Base-by-base conservation (phyloP, 1,284 basidiomycete genomes). In the Cryptococcus amylolentus region DNA sequence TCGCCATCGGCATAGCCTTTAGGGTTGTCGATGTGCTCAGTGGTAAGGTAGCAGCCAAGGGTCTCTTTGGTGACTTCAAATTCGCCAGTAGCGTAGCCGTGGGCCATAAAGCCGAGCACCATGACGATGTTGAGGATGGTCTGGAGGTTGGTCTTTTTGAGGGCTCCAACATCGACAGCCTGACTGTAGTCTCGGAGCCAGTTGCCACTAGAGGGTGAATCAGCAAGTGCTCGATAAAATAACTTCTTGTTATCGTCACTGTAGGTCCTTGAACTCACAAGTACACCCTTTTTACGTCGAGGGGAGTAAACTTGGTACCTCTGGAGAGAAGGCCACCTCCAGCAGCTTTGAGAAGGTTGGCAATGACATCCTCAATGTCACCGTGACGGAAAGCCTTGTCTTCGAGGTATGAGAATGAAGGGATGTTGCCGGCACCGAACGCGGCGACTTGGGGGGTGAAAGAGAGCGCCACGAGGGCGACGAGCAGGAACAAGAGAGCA, bases 31-130 rank as follows among this genome's bases (percentile, higher is more conserved):
- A 95, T 93, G 75, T 96, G 92, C 75, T 94, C 91, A 0, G 83
- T 85, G 1, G 90, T 89, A 31, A 93, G 84, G 77, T 97, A 96
- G 40, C 86, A 85, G 2, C 89, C 91, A 5, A 96, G 83, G 26
- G 92, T 83, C 57, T 95, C 91, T 37, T 81, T 79, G 1, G 92
- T 97, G 47, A 96, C 89, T 76, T 96, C 90, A 65, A 96, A 96
- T 49, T 68, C 69, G 41, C 50, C 64, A 0, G 88, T 89, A 16
- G 86, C 88, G 71, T 91, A 91, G 7, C 91, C 91, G 74, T 91
- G 85, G 26, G 89, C 88, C 8, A 55, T 62, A 48, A 91, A 90
- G n/a, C 89, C 89, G 49, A 92, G 84, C n/a, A 84, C 88, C 86
- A 92, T 91, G 77, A 85, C 84, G 26, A 95, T 77, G 71, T 93